Conservation (phyloP, 2,329 filamentous ascomycete species). For the Penicillium sp. region DNA sequence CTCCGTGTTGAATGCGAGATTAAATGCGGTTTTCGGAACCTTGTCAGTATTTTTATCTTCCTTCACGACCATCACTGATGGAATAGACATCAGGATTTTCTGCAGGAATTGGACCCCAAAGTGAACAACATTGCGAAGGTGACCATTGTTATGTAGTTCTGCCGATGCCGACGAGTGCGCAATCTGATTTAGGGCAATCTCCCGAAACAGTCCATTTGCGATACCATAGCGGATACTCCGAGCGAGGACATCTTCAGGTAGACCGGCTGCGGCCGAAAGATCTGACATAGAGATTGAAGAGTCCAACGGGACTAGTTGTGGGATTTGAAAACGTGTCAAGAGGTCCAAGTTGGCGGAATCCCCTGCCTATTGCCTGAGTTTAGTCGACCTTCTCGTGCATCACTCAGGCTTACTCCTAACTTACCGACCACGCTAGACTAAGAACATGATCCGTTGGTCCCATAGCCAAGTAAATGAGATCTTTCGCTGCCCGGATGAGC, state of each 20-base stretch:
- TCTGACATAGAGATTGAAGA: background rate
- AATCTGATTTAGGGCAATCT: background rate
- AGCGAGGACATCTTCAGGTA: background rate
- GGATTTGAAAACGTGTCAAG: background rate
- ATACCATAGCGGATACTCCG: background rate
- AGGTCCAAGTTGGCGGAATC: background rate
- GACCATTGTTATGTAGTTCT: background rate
- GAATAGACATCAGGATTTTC: background rate
- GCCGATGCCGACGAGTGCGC: slow-evolving; percentile 1
- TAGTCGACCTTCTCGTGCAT: no score
- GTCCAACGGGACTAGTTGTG: background rate
- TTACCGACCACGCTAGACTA: background rate
- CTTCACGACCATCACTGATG: background rate
- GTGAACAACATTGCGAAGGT: background rate
- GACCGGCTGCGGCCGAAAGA: background rate
- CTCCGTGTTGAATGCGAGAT: background rate
- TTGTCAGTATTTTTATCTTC: background rate
- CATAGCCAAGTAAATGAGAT: background rate
- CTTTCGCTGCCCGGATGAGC: background rate
- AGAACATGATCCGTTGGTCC: background rate
- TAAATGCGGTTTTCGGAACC: background rate
- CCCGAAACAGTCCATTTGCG: slow-evolving; percentile 1
- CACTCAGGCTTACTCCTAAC: no score
- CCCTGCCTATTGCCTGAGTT: background rate
- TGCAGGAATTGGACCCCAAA: background rate